phyloP scores from a whole-genome alignment of 768 basidiomycete genomes.

The Psilocybe azurescens region DNA sequence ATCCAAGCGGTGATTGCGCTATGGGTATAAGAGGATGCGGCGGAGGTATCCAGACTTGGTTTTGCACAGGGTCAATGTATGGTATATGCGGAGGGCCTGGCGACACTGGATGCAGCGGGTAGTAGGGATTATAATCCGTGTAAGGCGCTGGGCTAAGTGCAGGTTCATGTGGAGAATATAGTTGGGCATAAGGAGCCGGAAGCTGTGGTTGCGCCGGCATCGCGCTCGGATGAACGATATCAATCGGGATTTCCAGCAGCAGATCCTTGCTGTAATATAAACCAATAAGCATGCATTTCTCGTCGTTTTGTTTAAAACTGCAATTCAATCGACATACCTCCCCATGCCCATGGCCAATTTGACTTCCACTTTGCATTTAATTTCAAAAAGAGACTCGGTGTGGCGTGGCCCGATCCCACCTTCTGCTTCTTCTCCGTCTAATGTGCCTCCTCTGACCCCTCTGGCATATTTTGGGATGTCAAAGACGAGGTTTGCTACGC shows the following conservation, averaged over 20 bases:
- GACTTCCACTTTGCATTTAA: slow-evolving; percentile 65
- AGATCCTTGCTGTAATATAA: slow-evolving; percentile 67
- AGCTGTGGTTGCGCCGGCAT: slow-evolving; percentile 11
- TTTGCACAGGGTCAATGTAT: slow-evolving; percentile 45
- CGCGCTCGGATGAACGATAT: slow-evolving; percentile 59
- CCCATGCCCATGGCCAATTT: slow-evolving; percentile 74
- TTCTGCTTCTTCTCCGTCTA: slow-evolving; percentile 46
- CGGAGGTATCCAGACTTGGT: slow-evolving; percentile 57
- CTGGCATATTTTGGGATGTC: slow-evolving; percentile 74
- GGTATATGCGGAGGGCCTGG: slow-evolving; percentile 42
- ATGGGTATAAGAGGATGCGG: slow-evolving; percentile 36
- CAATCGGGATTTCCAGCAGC: slow-evolving; percentile 64
- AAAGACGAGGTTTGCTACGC: slow-evolving; percentile 79
- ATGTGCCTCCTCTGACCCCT: slow-evolving; percentile 65
- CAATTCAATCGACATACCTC: slow-evolving; percentile 45
- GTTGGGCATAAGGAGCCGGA: slow-evolving; percentile 21
- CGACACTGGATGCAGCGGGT: slow-evolving; percentile 40
- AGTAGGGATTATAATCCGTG: slow-evolving; percentile 34
- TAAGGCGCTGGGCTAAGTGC: slow-evolving; percentile 28
- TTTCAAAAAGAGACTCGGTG: slow-evolving; percentile 69
- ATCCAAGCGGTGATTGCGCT: slow-evolving; percentile 11
- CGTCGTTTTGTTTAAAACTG: background rate
- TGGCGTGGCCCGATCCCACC: slow-evolving; percentile 32
- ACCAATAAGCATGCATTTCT: background rate
- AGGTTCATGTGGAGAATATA: slow-evolving; percentile 24